These are phyloP conservation scores for Parasarocladium wereldwijsianum DNA, from an alignment of 2,329 filamentous ascomycete species.

Conservation along the genomic window DNA sequence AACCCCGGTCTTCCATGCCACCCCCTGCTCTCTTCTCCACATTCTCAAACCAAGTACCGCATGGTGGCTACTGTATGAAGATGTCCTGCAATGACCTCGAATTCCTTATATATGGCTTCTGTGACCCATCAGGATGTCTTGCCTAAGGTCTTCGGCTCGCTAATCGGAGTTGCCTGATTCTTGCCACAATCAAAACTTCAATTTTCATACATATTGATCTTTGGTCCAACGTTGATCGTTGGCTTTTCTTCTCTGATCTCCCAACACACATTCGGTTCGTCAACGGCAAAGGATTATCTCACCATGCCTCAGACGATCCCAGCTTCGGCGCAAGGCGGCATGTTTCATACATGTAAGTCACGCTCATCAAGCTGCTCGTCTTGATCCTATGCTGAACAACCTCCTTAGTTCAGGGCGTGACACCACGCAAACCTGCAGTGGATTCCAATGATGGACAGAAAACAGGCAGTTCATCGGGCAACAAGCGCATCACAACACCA, in stretches of 20 bases:
- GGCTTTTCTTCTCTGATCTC: not conserved
- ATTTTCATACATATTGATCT: not conserved
- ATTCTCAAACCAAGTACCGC: too few relatives aligned
- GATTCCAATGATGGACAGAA: conserved; percentile 23
- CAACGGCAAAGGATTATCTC: conserved; percentile 3
- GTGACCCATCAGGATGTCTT: conserved; percentile 1
- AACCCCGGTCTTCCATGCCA: too few relatives aligned
- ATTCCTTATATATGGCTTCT: conserved; percentile 2
- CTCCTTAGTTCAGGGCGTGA: conserved; percentile 33
- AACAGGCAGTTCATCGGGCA: conserved; percentile 19
- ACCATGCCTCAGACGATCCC: conserved; percentile 26
- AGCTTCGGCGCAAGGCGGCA: conserved; percentile 32
- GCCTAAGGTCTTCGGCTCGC: conserved; percentile 1
- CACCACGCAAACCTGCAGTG: conserved; percentile 31
- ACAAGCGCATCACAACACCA: conserved; percentile 38
- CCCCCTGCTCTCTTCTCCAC: too few relatives aligned
- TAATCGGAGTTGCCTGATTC: conserved; percentile 1
- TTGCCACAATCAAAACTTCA: not conserved
- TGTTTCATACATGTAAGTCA: conserved; percentile 27
- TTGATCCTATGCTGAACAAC: conserved; percentile 5
- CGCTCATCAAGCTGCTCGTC: not conserved
- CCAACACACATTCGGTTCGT: not conserved
- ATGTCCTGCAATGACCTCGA: conserved; percentile 1
- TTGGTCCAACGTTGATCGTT: not conserved
- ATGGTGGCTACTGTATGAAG: too few relatives aligned